A percentile compares a stretch with the other conserved stretches of the same genome.
Conservation (phyloP, 2,329 filamentous ascomycete genomes). For the Exophiala xenobiotica region DNA sequence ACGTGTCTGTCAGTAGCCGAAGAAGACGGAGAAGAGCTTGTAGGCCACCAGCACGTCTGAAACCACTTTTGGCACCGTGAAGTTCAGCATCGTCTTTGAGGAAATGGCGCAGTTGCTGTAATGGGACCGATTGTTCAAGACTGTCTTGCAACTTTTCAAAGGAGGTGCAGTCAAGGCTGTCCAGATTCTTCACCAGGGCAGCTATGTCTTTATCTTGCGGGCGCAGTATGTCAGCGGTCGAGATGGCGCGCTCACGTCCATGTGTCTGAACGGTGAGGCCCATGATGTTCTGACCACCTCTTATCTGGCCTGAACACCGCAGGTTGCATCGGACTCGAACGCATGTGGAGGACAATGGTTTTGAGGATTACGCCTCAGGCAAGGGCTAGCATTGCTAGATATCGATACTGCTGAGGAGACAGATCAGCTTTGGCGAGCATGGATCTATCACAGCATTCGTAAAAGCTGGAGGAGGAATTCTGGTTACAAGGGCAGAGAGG, state of each 20-base stretch:
- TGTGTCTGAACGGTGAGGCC: slow-evolving; percentile 23
- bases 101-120: slow-evolving; percentile 66
- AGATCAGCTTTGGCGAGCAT: not conserved
- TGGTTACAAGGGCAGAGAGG: too few species aligned
- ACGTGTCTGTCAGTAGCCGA: slow-evolving; percentile 70
- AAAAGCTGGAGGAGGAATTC: too few species aligned
- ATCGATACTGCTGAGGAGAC: not conserved
- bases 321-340: slow-evolving; percentile 6
- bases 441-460: too few species aligned
- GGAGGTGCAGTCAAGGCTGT: slow-evolving; percentile 34
- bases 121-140: slow-evolving; percentile 52
- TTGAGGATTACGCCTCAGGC: too few species aligned
- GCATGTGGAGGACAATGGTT: too few species aligned
- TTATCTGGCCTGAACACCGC: slow-evolving; percentile 20
- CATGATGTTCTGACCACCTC: slow-evolving; percentile 24
- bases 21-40: slow-evolving; percentile 69
- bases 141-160: slow-evolving; percentile 35
- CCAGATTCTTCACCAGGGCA: slow-evolving; percentile 32
- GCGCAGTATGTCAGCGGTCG: slow-evolving; percentile 26
- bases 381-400: not conserved
- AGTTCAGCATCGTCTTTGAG: slow-evolving; percentile 54
- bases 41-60: slow-evolving; percentile 78
- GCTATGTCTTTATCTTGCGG: slow-evolving; percentile 29
- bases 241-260: slow-evolving; percentile 26
- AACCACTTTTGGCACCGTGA: slow-evolving; percentile 69